Conservation (phyloP, 2,329 filamentous ascomycete species). For the Apiospora hydei region DNA sequence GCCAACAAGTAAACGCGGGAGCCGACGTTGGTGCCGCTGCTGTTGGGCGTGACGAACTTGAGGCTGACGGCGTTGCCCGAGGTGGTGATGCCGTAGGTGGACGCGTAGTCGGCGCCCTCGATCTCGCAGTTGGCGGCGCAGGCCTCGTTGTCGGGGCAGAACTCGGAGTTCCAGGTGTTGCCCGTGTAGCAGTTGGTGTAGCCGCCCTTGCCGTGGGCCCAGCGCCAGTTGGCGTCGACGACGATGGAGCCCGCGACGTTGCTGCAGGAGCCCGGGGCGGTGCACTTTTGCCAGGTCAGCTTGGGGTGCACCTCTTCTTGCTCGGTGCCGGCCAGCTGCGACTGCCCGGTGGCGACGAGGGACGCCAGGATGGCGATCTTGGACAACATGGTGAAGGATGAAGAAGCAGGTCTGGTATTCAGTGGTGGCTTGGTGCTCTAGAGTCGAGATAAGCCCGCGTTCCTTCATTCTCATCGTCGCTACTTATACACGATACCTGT, state of each 20-base stretch:
- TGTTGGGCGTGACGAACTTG: slow-evolving; percentile 56
- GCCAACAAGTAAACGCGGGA: slow-evolving; percentile 62
- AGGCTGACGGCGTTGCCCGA: slow-evolving; percentile 51
- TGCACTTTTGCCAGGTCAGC: slow-evolving; percentile 56
- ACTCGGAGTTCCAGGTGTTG: slow-evolving; percentile 42
- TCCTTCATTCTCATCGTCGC: not conserved
- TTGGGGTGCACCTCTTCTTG: slow-evolving; percentile 53
- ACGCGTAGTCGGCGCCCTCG: slow-evolving; percentile 50
- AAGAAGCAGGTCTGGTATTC: slow-evolving; percentile 21
- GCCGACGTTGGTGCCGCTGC: slow-evolving; percentile 45
- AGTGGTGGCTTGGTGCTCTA: not conserved
- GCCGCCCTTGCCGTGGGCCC: slow-evolving; percentile 49
- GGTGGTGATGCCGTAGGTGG: slow-evolving; percentile 52
- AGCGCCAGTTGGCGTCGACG: slow-evolving; percentile 58
- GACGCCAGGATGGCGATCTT: slow-evolving; percentile 39
- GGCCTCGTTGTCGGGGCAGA: slow-evolving; percentile 43
- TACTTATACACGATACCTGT: not conserved
- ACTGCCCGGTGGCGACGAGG: slow-evolving; percentile 47
- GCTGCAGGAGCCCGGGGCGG: slow-evolving; percentile 51
- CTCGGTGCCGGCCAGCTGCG: slow-evolving; percentile 53
- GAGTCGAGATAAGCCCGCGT: not conserved
- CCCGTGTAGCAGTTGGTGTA: slow-evolving; percentile 54
- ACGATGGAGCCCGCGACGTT: slow-evolving; percentile 53
- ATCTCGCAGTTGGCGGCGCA: slow-evolving; percentile 50
- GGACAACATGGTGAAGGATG: slow-evolving; percentile 39